Percentiles rank a stretch among this genome's conserved stretches.
These are phyloP conservation scores for Xylariaceae sp. DNA, from an alignment of 2,329 filamentous ascomycete species.

Conservation along the genomic window DNA sequence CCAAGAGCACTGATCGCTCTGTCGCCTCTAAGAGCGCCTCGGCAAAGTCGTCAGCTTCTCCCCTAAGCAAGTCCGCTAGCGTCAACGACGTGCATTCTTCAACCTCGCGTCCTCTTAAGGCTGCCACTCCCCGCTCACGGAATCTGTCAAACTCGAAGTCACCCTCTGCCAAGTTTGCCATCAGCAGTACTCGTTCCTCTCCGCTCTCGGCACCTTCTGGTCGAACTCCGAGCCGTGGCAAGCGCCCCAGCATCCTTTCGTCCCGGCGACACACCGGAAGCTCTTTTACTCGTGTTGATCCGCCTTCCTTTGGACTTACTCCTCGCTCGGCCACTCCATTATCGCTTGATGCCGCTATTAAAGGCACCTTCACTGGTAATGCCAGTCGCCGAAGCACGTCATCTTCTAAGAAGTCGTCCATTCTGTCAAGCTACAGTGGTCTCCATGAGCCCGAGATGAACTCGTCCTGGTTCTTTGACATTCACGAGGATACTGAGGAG, in stretches of 20 bases:
- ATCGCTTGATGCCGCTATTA: constrained; percentile 77
- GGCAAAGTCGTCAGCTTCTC: constrained; percentile 43
- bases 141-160: constrained; percentile 49
- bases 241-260: constrained; percentile 63
- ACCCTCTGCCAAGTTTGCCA: constrained; percentile 43
- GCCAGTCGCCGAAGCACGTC: constrained; percentile 37
- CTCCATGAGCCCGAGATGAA: constrained; percentile 48
- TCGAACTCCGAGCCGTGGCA: constrained; percentile 69
- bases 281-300: constrained; percentile 64
- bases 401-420: constrained; percentile 18
- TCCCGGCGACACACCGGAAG: constrained; percentile 61
- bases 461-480: constrained; percentile 82
- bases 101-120: constrained; percentile 32
- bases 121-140: constrained; percentile 37
- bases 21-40: constrained; percentile 42
- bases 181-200: constrained; percentile 42
- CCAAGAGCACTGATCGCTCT: constrained; percentile 39
- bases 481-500: constrained; percentile 86
- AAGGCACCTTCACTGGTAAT: constrained; percentile 65
- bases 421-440: constrained; percentile 30
- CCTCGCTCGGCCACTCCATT: constrained; percentile 59
- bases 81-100: constrained; percentile 34
- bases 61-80: constrained; percentile 41
- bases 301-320: constrained; percentile 53
- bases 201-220: constrained; percentile 67